These are phyloP conservation scores for Lactarius deliciosus DNA, from an alignment of 768 basidiomycete species.

Conservation along the genomic window DNA sequence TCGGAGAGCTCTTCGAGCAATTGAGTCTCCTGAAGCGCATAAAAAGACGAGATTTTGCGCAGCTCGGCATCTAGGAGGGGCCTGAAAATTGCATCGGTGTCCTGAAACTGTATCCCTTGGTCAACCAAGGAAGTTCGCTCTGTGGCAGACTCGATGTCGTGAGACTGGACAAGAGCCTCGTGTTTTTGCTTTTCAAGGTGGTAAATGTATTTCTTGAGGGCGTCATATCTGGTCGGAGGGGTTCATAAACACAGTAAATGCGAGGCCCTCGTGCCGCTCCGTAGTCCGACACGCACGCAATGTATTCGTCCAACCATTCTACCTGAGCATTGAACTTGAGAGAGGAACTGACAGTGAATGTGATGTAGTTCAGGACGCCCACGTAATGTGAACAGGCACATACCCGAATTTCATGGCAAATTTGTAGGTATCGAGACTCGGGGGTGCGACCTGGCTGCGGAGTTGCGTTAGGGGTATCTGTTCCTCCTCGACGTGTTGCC, in stretches of 20 bases:
- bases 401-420: constrained; percentile 63
- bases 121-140: constrained; percentile 59
- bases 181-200: constrained; percentile 78
- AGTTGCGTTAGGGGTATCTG: constrained; percentile 25
- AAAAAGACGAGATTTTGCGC: constrained; percentile 77
- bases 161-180: constrained; percentile 38
- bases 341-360: constrained; percentile 53
- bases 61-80: constrained; percentile 81
- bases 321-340: constrained; percentile 89
- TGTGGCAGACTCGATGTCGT: constrained; percentile 61
- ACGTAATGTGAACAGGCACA: constrained; percentile 19
- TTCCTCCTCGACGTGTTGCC: constrained; percentile 11
- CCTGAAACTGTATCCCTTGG: constrained; percentile 36
- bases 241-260: background rate
- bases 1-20: constrained; percentile 58
- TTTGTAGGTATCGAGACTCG: constrained; percentile 16
- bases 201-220: constrained; percentile 82
- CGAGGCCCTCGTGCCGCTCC: background rate
- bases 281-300: constrained; percentile 57
- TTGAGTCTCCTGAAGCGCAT: constrained; percentile 72
- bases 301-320: constrained; percentile 93
- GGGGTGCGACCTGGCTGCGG: background rate
- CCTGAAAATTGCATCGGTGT: constrained; percentile 60
- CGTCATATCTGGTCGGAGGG: constrained; percentile 62
- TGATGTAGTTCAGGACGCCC: background rate